Conservation (phyloP, 1,139 yeast genomes). For the Candida pseudoviswanathii region DNA sequence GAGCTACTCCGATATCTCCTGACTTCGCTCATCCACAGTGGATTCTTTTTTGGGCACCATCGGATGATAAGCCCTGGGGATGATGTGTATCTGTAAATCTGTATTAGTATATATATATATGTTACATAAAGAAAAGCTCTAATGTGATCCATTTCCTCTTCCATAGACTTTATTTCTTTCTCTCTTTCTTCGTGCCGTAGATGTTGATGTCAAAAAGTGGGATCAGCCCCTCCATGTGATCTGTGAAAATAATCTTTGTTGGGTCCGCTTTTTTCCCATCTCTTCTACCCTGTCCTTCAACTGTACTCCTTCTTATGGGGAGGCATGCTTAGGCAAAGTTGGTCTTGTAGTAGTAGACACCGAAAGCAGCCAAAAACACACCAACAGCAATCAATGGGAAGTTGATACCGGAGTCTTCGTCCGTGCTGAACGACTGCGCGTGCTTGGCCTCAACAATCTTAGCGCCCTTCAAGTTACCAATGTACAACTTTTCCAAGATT, state of each 20-base stretch:
- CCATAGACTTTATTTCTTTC: background rate
- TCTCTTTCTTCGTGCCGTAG: too few relatives aligned
- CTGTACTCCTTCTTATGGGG: background rate
- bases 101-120: too few relatives aligned
- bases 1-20: background rate
- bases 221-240: background rate
- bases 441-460: conserved; percentile 18
- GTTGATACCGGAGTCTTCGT: conserved; percentile 29
- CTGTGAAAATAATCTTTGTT: background rate
- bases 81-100: background rate
- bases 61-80: background rate
- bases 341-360: conserved; percentile 49
- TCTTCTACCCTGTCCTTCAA: too few relatives aligned
- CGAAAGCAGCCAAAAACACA: conserved; percentile 55
- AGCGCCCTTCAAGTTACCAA: conserved; percentile 63
- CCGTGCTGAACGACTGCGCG: conserved; percentile 17
- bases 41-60: background rate
- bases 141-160: background rate
- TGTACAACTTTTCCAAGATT: conserved; percentile 62
- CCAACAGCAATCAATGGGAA: conserved; percentile 48
- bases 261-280: background rate
- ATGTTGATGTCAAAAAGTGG: too few relatives aligned
- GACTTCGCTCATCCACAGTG: background rate
- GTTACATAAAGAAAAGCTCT: background rate
- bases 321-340: conserved; percentile 7